A percentile compares a stretch with the other conserved stretches of the same genome.
Evolutionary conservation across 2,329 filamentous ascomycete genomes (phyloP).

Genomic region (Venturia aucupariae): DNA sequence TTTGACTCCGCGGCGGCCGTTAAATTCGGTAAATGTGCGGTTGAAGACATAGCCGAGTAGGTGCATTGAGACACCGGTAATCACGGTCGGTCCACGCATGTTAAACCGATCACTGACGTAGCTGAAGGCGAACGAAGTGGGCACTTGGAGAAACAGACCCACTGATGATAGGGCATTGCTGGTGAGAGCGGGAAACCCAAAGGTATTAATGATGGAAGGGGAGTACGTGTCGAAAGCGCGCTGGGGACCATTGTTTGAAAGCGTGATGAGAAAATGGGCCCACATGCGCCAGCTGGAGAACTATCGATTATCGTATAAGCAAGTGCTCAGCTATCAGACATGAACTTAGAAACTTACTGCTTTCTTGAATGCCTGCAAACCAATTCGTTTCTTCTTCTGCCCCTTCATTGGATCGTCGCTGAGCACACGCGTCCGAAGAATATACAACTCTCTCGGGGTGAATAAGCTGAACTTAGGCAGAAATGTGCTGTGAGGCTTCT

Average conservation of each 20-base stretch:
- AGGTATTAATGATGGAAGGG: constrained; percentile 43
- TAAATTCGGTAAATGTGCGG: constrained; percentile 41
- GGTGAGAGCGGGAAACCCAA: constrained; percentile 39
- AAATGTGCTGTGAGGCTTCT: constrained; percentile 23
- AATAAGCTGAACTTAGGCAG: constrained; percentile 26
- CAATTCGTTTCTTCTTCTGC: constrained; percentile 29
- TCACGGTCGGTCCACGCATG: constrained; percentile 44
- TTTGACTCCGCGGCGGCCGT: constrained; percentile 30
- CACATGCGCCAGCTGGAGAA: constrained; percentile 45
- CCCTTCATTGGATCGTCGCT: constrained; percentile 21
- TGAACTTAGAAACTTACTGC: constrained; percentile 24
- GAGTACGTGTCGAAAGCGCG: constrained; percentile 44
- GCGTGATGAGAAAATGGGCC: constrained; percentile 43
- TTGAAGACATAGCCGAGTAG: constrained; percentile 47
- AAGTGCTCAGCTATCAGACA: neutral
- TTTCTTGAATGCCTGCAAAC: constrained; percentile 36
- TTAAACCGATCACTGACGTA: constrained; percentile 44
- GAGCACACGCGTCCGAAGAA: constrained; percentile 21
- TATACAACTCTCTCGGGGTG: constrained; percentile 18
- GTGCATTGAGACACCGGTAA: constrained; percentile 39
- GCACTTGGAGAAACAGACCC: constrained; percentile 44
- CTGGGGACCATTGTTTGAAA: constrained; percentile 41
- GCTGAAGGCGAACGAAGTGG: constrained; percentile 43
- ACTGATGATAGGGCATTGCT: constrained; percentile 48
- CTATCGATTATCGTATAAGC: constrained; percentile 19